phyloP scores from a whole-genome alignment of 306 rosid genomes.

The Quercus parvula region DNA sequence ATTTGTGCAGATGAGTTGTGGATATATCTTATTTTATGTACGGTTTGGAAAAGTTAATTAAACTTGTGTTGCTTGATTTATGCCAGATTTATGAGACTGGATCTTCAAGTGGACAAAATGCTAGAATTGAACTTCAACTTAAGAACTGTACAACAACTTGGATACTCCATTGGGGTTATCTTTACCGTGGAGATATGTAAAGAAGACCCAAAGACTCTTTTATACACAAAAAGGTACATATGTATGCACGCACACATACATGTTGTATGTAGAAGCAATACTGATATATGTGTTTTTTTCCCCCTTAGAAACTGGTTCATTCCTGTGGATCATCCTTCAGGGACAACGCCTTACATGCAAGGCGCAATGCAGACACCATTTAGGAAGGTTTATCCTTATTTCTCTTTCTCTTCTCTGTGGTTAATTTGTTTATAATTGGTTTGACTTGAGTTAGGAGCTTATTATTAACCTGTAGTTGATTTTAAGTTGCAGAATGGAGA shows the following conservation, averaged over 20 bases:
- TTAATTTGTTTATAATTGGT: background rate
- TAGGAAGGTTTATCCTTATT: constrained; percentile 19
- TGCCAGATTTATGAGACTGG: constrained; percentile 25
- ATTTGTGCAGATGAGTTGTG: background rate
- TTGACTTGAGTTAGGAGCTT: background rate
- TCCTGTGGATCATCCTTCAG: constrained; percentile 16
- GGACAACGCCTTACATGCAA: constrained; percentile 16
- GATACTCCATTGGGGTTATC: constrained; percentile 36
- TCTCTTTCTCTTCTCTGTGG: background rate
- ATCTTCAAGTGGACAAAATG: constrained; percentile 16
- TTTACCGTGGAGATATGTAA: constrained; percentile 24
- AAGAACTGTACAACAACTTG: constrained; percentile 18
- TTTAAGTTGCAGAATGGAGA: constrained; percentile 28
- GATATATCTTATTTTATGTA: background rate
- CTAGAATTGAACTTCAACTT: constrained; percentile 30
- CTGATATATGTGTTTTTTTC: background rate
- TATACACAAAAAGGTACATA: no score
- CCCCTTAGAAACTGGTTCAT: constrained; percentile 28
- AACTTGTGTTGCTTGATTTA: background rate
- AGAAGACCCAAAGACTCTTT: background rate
- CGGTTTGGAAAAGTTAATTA: background rate
- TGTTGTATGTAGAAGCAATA: background rate
- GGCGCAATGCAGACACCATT: constrained; percentile 37
- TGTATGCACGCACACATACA: no score
- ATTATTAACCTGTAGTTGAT: background rate